A percentile compares a stretch with the other conserved stretches of the same genome.
phyloP scores from a whole-genome alignment of 1,284 basidiomycete genomes.

The Ganoderma meredithae region DNA sequence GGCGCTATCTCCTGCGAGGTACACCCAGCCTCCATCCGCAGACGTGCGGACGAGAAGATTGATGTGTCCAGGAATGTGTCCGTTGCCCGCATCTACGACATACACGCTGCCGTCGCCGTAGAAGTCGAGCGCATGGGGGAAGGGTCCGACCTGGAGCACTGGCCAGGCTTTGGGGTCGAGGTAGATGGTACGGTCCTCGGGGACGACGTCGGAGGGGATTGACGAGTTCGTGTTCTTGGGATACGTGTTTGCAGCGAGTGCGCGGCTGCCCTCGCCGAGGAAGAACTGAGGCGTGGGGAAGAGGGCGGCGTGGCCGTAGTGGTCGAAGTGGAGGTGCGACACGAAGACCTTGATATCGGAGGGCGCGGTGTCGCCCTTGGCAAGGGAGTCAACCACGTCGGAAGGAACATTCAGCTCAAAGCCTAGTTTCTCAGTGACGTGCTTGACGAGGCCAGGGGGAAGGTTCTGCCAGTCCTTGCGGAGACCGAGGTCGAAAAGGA shows the following conservation, averaged over 20 bases:
- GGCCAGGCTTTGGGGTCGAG: constrained; percentile 26
- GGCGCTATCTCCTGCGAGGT: constrained; percentile 61
- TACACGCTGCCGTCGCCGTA: constrained; percentile 65
- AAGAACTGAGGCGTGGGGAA: constrained; percentile 57
- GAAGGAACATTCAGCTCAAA: constrained; percentile 44
- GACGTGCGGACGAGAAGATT: constrained; percentile 64
- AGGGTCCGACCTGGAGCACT: constrained; percentile 50
- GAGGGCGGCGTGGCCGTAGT: constrained; percentile 48
- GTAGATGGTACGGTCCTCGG: constrained; percentile 49
- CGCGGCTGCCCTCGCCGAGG: constrained; percentile 46
- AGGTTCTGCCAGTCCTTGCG: constrained; percentile 52
- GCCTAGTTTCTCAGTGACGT: constrained; percentile 13
- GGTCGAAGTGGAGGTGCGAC: constrained; percentile 45
- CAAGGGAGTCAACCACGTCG: constrained; percentile 55
- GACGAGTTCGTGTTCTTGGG: constrained; percentile 41
- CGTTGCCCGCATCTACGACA: constrained; percentile 58
- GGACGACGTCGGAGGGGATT: constrained; percentile 50
- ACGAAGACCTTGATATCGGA: constrained; percentile 53
- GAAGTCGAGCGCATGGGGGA: constrained; percentile 58
- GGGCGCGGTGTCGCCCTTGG: constrained; percentile 52
- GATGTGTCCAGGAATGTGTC: constrained; percentile 61
- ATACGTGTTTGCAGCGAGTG: constrained; percentile 46
- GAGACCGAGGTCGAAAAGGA: constrained; percentile 64
- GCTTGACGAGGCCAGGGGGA: constrained; percentile 37
- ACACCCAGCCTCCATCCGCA: constrained; percentile 61